A percentile compares a stretch with the other conserved stretches of the same genome.
phyloP scores from a whole-genome alignment of 495 filamentous ascomycete genomes.

The Lasiosphaeria ovina region DNA sequence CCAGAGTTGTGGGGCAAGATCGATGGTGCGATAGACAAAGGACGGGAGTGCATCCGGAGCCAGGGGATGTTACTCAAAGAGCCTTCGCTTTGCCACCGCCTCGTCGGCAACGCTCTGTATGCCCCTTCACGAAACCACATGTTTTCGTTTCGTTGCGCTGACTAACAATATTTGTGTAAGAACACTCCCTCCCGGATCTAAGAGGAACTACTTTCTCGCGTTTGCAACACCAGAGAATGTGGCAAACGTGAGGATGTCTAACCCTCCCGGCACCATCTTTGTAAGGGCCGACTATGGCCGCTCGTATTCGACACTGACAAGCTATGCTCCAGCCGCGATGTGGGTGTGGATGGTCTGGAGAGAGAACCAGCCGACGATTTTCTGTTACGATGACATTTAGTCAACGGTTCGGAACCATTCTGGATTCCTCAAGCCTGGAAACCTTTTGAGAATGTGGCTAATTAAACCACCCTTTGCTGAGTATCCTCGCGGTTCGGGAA shows the following conservation, averaged over 20 bases:
- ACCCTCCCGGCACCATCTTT: constrained; percentile 26
- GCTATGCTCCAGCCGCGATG: constrained; percentile 28
- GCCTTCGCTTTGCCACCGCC: constrained; percentile 63
- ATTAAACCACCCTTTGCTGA: too few relatives aligned
- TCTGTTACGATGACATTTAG: constrained; percentile 31
- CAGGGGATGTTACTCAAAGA: constrained; percentile 59
- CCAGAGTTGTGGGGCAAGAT: constrained; percentile 46
- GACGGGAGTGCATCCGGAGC: constrained; percentile 46
- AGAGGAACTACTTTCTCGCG: constrained; percentile 50
- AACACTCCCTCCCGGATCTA: constrained; percentile 26
- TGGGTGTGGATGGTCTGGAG: constrained; percentile 31
- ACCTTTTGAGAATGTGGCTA: too few relatives aligned
- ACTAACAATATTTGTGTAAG: constrained; percentile 14
- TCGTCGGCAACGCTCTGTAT: constrained; percentile 58
- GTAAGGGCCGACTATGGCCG: constrained; percentile 30
- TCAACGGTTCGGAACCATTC: neutral
- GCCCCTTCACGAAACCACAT: neutral
- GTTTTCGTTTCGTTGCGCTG: neutral
- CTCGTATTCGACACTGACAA: constrained; percentile 26
- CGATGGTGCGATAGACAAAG: constrained; percentile 45
- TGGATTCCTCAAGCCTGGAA: too few relatives aligned
- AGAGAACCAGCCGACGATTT: constrained; percentile 21
- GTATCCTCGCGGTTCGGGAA: too few relatives aligned
- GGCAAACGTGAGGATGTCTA: constrained; percentile 45
- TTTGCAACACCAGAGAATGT: constrained; percentile 51